Conservation (phyloP, 164 flowering plant genomes). For the Aristolochia fimbriata region DNA sequence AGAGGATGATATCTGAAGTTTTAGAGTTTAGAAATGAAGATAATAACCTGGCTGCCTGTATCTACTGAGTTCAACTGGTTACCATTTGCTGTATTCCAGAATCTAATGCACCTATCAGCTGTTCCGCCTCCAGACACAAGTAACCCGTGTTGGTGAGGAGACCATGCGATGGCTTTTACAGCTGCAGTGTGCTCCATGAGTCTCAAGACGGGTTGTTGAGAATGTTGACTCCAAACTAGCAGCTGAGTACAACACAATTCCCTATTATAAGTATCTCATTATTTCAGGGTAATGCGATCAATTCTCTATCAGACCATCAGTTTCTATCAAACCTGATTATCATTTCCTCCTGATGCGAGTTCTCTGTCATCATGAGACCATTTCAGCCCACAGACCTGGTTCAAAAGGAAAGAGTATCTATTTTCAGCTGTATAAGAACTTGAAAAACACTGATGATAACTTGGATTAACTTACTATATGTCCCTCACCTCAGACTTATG, state of each 20-base stretch:
- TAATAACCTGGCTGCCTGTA: constrained; percentile 87
- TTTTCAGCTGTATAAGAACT: background rate
- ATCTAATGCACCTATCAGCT: constrained; percentile 94
- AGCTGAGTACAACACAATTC: constrained; percentile 35
- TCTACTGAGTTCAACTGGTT: constrained; percentile 69
- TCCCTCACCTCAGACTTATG: constrained; percentile 88
- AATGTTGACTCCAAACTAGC: constrained; percentile 91
- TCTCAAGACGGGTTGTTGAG: constrained; percentile 67
- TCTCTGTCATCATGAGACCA: constrained; percentile 99
- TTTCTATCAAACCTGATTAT: constrained; percentile 65
- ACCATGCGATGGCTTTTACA: constrained; percentile 97
- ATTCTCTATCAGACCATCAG: background rate
- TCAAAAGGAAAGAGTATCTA: background rate
- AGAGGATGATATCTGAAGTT: too few species aligned
- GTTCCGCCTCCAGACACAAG: constrained; percentile 99
- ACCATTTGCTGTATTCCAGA: constrained; percentile 92
- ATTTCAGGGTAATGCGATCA: background rate
- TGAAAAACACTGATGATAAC: too few species aligned
- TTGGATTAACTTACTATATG: too few species aligned
- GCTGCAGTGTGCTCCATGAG: constrained; percentile 96
- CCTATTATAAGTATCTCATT: background rate
- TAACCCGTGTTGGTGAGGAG: constrained; percentile 88
- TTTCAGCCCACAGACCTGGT: constrained; percentile 91
- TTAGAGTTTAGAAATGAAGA: background rate
- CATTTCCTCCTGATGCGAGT: constrained; percentile 99